A percentile compares a stretch with the other conserved stretches of the same genome.
Conservation (phyloP, 805 yeast species). For the Hanseniaspora lindneri region DNA sequence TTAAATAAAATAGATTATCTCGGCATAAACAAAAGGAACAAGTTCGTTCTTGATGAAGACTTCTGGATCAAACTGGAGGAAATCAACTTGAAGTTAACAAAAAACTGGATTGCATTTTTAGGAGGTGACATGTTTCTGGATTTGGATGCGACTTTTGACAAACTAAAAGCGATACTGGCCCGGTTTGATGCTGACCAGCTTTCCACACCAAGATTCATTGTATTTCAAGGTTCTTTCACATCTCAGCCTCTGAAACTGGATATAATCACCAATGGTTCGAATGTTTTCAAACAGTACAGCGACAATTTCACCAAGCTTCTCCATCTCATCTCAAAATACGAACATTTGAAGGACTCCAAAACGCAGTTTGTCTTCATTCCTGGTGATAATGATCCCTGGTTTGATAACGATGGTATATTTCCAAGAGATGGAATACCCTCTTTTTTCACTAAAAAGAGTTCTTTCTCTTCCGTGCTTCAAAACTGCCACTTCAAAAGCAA, state of each 20-base stretch:
- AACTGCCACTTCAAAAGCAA: slow-evolving; percentile 55
- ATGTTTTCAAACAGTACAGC: slow-evolving; percentile 45
- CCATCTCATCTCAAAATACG: slow-evolving; percentile 43
- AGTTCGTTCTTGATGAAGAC: slow-evolving; percentile 48
- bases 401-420: slow-evolving; percentile 31
- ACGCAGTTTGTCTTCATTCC: slow-evolving; percentile 65
- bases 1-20: slow-evolving; percentile 64
- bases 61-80: slow-evolving; percentile 43
- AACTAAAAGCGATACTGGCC: slow-evolving; percentile 49
- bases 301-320: slow-evolving; percentile 66
- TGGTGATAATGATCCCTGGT: slow-evolving; percentile 90
- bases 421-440: slow-evolving; percentile 67
- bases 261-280: slow-evolving; percentile 1
- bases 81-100: slow-evolving; percentile 43
- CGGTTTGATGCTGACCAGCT: slow-evolving; percentile 39
- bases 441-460: slow-evolving; percentile 48
- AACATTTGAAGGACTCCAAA: slow-evolving; percentile 23
- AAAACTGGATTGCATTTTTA: slow-evolving; percentile 53
- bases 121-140: slow-evolving; percentile 70
- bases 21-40: slow-evolving; percentile 50
- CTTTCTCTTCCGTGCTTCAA: slow-evolving; percentile 43
- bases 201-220: slow-evolving; percentile 47
- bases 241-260: slow-evolving; percentile 6
- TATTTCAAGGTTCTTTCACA: slow-evolving; percentile 71
- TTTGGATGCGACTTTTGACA: slow-evolving; percentile 45